phyloP scores from a whole-genome alignment of 1,284 basidiomycete genomes.

The Takashimella koratensis region DNA sequence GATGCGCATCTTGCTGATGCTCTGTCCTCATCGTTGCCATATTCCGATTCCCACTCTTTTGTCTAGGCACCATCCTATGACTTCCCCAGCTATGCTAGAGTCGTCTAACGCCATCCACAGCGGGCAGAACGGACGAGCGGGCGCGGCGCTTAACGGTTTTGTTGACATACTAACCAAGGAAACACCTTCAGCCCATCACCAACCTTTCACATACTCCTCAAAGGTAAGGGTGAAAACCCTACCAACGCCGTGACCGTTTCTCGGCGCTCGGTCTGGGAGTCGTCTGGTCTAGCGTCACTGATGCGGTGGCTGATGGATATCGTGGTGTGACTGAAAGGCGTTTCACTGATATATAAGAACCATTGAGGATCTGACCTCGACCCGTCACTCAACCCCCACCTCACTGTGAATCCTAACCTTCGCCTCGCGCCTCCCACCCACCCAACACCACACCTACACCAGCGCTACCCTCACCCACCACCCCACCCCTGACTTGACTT shows the following conservation, averaged over 20 bases:
- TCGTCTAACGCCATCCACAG: too few species aligned
- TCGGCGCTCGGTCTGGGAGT: too few species aligned
- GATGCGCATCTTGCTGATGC: not conserved
- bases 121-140: not conserved
- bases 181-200: too few species aligned
- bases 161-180: too few species aligned
- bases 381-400: not conserved
- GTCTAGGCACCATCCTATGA: too few species aligned
- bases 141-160: not conserved
- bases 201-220: too few species aligned
- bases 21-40: not conserved
- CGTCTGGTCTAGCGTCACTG: too few species aligned
- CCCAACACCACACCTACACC: not conserved
- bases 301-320: too few species aligned
- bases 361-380: not conserved
- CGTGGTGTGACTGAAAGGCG: not conserved
- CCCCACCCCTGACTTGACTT: not conserved
- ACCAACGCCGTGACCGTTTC: too few species aligned
- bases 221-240: too few species aligned
- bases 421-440: not conserved
- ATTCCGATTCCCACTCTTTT: too few species aligned
- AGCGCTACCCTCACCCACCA: not conserved
- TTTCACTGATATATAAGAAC: not conserved
- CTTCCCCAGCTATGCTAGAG: too few species aligned
- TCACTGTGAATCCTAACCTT: not conserved